phyloP scores from a whole-genome alignment of 768 basidiomycete species.

The Tulasnella calospora region DNA sequence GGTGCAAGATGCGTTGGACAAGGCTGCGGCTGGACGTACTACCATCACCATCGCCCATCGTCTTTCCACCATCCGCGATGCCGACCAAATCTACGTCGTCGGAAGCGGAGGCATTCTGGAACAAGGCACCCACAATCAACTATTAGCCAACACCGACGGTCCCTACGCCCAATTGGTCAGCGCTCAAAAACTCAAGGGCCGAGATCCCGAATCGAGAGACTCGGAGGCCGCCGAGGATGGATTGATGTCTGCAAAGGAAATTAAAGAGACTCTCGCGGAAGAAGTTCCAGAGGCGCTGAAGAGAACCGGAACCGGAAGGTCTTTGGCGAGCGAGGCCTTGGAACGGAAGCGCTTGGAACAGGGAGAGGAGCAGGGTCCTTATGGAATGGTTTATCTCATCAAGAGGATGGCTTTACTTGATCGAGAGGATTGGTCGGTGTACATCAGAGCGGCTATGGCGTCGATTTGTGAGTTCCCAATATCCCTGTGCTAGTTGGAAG shows the following conservation, averaged over 20 bases:
- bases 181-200: constrained; percentile 34
- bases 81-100: constrained; percentile 42
- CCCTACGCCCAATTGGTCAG: constrained; percentile 34
- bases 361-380: constrained; percentile 27
- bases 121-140: constrained; percentile 39
- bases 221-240: constrained; percentile 31
- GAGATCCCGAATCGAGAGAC: constrained; percentile 35
- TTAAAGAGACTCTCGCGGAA: constrained; percentile 53
- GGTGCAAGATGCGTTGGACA: constrained; percentile 83
- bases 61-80: constrained; percentile 40
- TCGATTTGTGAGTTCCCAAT: constrained; percentile 39
- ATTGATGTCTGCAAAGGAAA: constrained; percentile 38
- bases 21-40: constrained; percentile 42
- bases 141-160: constrained; percentile 32
- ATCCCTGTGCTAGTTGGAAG: neutral
- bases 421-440: constrained; percentile 53
- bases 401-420: constrained; percentile 63
- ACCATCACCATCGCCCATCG: constrained; percentile 44
- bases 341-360: constrained; percentile 41
- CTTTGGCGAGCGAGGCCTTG: constrained; percentile 62
- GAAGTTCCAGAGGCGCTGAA: constrained; percentile 55
- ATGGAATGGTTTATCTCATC: constrained; percentile 58
- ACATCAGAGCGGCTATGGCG: constrained; percentile 53
- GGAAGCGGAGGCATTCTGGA: constrained; percentile 42
- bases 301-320: constrained; percentile 49